Base-by-base conservation (phyloP, 106 monocot genomes). In the Narthecium ossifragum region DNA sequence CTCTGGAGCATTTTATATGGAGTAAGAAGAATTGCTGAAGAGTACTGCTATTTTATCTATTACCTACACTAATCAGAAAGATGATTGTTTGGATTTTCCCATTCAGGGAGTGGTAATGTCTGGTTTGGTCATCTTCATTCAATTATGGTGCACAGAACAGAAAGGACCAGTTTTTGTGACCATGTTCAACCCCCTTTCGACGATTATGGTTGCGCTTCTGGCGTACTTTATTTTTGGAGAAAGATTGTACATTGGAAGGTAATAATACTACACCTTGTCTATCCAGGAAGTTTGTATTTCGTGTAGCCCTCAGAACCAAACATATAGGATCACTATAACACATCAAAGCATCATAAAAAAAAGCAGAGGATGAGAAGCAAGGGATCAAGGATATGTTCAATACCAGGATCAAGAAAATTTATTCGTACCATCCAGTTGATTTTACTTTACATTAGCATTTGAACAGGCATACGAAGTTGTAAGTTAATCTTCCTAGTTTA, bases 121-220 rank as follows among this genome's bases (percentile, higher is more conserved):
- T 43, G 82, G 88, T 26, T 51, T 93, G 40, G 79, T 80, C 33
- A 72, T 88, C 43, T 88, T 76, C 79, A 52, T 82, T 51, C 82
- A 85, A 40, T 50, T 93, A 52, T 88, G 88, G 93, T 85, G 84
- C 73, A 93, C 82, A 0, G 65, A 88, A 58, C 67, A 82, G 46
- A 93, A 78, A 65, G 92, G 88, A 53, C 88, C 93, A 33, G 88
- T 93, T 62, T 93, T 93, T 62, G 88, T 93, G 51, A 88, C 88
- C 27, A 85, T 93, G 84, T 93, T 93, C 74, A 85, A 74, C 72
- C 93, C 93, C 32, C 61, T 93, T 1, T 68, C 73, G 2, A 79
- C 92, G 21, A 66, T 93, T 53, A 51, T 93, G 71, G 93, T 88
- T 59, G 79, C 88, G n/a, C 17, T 88, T 29, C 67, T 93, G 10